Conservation (phyloP, 2,329 filamentous ascomycete genomes). For the Arthrinium phaeospermum region DNA sequence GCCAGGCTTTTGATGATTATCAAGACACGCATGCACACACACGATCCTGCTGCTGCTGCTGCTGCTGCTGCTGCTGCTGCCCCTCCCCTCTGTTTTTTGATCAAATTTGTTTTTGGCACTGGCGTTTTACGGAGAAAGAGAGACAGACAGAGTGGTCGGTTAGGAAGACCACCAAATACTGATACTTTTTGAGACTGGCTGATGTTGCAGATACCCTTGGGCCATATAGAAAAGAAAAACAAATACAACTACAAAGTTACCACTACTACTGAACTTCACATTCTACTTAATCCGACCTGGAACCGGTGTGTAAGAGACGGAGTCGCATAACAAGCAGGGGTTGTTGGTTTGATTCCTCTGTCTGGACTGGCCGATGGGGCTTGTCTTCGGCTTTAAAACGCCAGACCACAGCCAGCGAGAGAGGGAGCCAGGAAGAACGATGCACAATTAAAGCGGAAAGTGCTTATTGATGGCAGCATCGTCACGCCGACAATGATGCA, state of each 20-base stretch:
- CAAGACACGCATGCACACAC: not conserved
- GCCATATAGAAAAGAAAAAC: slow-evolving; percentile 4
- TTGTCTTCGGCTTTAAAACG: not conserved
- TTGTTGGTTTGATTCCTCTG: no score
- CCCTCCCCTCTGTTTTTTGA: not conserved
- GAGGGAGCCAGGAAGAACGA: not conserved
- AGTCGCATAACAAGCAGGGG: not conserved
- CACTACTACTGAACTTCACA: not conserved
- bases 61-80: not conserved
- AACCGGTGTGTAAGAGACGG: not conserved
- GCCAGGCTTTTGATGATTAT: not conserved
- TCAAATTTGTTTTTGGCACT: not conserved
- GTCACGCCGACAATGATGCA: slow-evolving; percentile 10
- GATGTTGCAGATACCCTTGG: slow-evolving; percentile 14
- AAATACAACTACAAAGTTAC: slow-evolving; percentile 3
- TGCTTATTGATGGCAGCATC: not conserved
- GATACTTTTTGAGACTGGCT: slow-evolving; percentile 12
- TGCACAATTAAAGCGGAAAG: not conserved
- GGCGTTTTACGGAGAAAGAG: slow-evolving; percentile 15
- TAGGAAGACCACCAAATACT: slow-evolving; percentile 1
- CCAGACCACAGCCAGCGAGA: not conserved
- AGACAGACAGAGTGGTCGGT: not conserved
- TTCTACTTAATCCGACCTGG: not conserved
- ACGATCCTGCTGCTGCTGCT: not conserved
- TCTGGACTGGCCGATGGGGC: not conserved